phyloP scores from a whole-genome alignment of 495 filamentous ascomycete species.

The Xylaria intraflava region DNA sequence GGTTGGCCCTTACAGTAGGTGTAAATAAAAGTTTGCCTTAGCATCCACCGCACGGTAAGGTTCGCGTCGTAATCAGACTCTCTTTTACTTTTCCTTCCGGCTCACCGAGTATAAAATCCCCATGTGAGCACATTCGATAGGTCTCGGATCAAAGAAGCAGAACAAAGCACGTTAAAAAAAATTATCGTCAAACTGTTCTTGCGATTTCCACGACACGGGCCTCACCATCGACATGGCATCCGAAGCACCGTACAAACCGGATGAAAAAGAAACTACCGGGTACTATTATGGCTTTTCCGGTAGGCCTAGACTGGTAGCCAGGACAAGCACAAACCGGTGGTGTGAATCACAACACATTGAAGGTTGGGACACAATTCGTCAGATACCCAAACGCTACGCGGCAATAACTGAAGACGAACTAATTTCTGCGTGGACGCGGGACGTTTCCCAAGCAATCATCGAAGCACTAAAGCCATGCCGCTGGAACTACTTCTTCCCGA shows the following conservation, averaged over 20 bases:
- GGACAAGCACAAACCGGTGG: constrained; percentile 1
- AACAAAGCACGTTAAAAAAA: too few species aligned
- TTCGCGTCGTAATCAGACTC: too few species aligned
- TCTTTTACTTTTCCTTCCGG: too few species aligned
- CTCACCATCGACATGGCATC: too few species aligned
- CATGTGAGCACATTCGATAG: too few species aligned
- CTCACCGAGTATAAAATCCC: too few species aligned
- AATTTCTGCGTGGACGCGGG: background rate
- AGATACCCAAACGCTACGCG: background rate
- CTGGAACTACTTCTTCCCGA: constrained; percentile 2
- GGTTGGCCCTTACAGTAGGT: too few species aligned
- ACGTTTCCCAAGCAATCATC: background rate
- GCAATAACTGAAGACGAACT: background rate
- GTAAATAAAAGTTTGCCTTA: too few species aligned
- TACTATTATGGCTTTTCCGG: constrained; percentile 3
- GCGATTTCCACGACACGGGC: too few species aligned
- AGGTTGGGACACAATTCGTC: background rate
- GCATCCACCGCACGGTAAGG: too few species aligned
- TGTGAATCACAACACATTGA: background rate
- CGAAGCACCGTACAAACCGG: background rate
- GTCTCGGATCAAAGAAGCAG: too few species aligned
- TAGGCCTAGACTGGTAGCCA: constrained; percentile 3
- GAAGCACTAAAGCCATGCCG: background rate
- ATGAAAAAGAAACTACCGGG: background rate
- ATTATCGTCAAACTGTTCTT: too few species aligned